Evolutionary conservation across 1,284 basidiomycete genomes (phyloP).

Genomic region (Boletus sp.): DNA sequence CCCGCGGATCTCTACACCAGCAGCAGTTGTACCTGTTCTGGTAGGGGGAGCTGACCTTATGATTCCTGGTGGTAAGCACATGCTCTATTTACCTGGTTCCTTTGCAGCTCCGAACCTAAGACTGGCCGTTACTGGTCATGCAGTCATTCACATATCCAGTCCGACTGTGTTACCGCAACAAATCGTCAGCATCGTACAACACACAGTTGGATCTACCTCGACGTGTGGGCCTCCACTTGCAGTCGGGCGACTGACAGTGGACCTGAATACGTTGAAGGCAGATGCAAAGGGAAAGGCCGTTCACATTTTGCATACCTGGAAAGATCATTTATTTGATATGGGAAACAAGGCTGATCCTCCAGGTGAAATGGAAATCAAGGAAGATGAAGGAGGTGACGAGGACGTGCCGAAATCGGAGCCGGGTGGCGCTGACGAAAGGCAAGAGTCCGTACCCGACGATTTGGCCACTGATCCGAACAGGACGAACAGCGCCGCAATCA

Average conservation of each 20-base stretch:
- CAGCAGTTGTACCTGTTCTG: conserved; percentile 59
- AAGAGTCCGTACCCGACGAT: conserved; percentile 13
- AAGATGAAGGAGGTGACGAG: conserved; percentile 18
- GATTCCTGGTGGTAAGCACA: conserved; percentile 67
- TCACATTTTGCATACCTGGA: conserved; percentile 63
- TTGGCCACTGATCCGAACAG: conserved; percentile 19
- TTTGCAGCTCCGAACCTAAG: neutral
- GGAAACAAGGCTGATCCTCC: conserved; percentile 58
- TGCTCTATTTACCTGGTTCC: neutral
- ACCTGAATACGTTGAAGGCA: conserved; percentile 42
- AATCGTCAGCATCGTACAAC: conserved; percentile 59
- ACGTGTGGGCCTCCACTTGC: conserved; percentile 54
- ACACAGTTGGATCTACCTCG: conserved; percentile 32
- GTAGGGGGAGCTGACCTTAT: conserved; percentile 73
- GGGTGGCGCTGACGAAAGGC: conserved; percentile 1
- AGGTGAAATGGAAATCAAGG: conserved; percentile 31
- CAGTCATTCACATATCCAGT: conserved; percentile 54
- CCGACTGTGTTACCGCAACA: conserved; percentile 40
- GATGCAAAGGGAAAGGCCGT: conserved; percentile 72
- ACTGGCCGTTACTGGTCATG: conserved; percentile 9
- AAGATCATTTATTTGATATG: conserved; percentile 67
- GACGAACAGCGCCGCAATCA: conserved; percentile 6
- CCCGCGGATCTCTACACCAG: conserved; percentile 62
- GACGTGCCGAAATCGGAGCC: conserved; percentile 16
- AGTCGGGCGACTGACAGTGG: conserved; percentile 64